Base-by-base conservation (phyloP, 371 early-diverging fungal species). In the Mucor mucedo region DNA sequence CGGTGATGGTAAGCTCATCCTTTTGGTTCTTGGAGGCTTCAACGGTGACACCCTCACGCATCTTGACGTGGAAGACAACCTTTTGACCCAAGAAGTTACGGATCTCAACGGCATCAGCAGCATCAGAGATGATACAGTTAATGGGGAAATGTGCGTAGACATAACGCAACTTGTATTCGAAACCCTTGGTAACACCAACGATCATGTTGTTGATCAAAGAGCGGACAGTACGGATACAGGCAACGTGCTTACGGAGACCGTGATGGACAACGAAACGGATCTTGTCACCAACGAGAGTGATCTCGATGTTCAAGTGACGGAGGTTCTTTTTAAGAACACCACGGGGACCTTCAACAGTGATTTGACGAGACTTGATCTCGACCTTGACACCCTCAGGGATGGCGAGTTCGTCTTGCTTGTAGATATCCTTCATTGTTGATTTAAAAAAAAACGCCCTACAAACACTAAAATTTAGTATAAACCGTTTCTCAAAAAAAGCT, bases 141-240 rank as follows among this genome's bases (percentile, higher is more conserved):
- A 99, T 99, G 84, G 99, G 99, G 87, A 99, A 99, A 87, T 99
- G 99, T 66, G 99, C 98, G 75, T 98, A 98, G 58, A 98, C 99
- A 75, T 95, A 97, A 75, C 99, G 98, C 95, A 99, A 91, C 90
- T 96, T 97, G 94, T 99, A 99, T 83, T 93, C 88, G 93, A 92
- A 99, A 61, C 99, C 99, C 85, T 95, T 95, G 80, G 98, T 98
- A 71, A 98, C 99, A 84, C 99, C 99, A 66, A 84, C 91, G 83
- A 99, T 95, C 92, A 98, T 89, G 92, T 99, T 99, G 84, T 90
- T 87, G 77, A 99, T 93, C 82, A 96, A 89, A 66, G 98, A 93
- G 79, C 95, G 91, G 71, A 98, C 92, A 58, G 99, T 99, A 75
- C 97, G 98, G 82, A 99, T 93, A 86, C 96, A 93, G 60, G 97